Conservation (phyloP, 768 basidiomycete species). For the Rhodotorula toruloides region DNA sequence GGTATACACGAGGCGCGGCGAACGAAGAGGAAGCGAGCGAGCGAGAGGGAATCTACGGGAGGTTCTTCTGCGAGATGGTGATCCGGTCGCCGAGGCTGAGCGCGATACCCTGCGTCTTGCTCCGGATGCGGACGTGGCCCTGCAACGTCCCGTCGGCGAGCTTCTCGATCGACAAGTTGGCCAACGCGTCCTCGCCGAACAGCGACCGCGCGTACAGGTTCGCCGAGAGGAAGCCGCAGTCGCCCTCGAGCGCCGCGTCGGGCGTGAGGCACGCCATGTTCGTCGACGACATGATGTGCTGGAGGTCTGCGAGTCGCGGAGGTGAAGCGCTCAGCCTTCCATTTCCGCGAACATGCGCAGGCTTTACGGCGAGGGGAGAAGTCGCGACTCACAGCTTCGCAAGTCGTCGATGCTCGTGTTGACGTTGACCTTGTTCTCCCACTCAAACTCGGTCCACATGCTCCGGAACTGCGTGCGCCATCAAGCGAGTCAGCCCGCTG, state of each 20-base stretch:
- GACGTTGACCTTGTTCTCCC: conserved; percentile 98
- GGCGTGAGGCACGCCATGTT: conserved; percentile 98
- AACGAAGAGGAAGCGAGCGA: too few relatives aligned
- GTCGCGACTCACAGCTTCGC: conserved; percentile 29
- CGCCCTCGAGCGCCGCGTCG: conserved; percentile 76
- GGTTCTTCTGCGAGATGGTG: conserved; percentile 34
- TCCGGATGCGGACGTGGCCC: conserved; percentile 91
- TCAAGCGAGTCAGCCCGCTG: not conserved
- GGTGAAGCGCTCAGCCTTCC: not conserved
- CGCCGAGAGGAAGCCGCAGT: conserved; percentile 93
- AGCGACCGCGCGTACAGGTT: conserved; percentile 93
- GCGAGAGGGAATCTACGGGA: too few relatives aligned
- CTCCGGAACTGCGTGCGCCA: conserved; percentile 65
- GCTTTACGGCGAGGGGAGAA: not conserved
- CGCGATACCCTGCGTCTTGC: conserved; percentile 96
- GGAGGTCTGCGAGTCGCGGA: conserved; percentile 62
- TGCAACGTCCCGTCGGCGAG: conserved; percentile 73
- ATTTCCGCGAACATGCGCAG: conserved; percentile 61
- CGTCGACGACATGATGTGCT: conserved; percentile 91
- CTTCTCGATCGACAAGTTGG: conserved; percentile 87
- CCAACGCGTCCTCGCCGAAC: conserved; percentile 94
- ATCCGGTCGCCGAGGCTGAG: conserved; percentile 72
- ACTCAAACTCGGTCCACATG: conserved; percentile 99
- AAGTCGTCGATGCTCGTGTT: conserved; percentile 73
- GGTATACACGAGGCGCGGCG: too few relatives aligned